Base-by-base conservation (phyloP, 2,329 filamentous ascomycete species). In the Sporothrix mexicana region DNA sequence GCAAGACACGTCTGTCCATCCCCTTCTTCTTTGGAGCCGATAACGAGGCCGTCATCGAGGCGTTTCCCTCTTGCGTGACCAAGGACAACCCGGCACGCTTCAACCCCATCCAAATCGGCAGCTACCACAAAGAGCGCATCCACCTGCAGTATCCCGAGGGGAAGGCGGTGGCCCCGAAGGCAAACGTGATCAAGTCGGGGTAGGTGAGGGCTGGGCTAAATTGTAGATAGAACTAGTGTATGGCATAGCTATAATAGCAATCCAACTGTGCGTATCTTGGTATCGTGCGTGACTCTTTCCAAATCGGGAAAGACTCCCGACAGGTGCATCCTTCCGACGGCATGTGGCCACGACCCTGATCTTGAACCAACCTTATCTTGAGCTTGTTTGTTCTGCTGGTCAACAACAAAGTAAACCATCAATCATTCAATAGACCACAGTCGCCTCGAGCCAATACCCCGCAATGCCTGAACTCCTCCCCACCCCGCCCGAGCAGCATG, bases 111-210 rank as follows among this genome's bases (percentile, higher is more conserved):
- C 55, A 59, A 30, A 59, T 59, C 2, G 55, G 55, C 23, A 59
- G 55, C 23, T 59, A 59, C 10, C 55, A 59, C 10, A 59, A 59
- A 12, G 55, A 59, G 20, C 55, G 55, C 2, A 59, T 59, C 23
- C 55, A 59, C 23, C 23, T 59, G 55, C 55, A 59, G 23, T 59
- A 59, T 12, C 55, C 55, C 23, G 55, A 59, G 23, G 55, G 55
- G 9, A 59, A 30, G 10, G 20, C n/a, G 23, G 55, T 59, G 55
- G 55, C 55, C 1, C 55, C 55, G 3, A 59, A 59, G 55, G 55
- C 55, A 12, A 17, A 30, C 2, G 55, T 59, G 55, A 59, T 59
- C 23, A 59, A 59, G 23, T 59, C 55, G 23, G 55, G 55, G 55
- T 59, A 59, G 51, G 10, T 55, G 51, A 9, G n/a, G 47, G 12